phyloP scores from a whole-genome alignment of 1,284 basidiomycete genomes.

The Ceratobasidium sp. region DNA sequence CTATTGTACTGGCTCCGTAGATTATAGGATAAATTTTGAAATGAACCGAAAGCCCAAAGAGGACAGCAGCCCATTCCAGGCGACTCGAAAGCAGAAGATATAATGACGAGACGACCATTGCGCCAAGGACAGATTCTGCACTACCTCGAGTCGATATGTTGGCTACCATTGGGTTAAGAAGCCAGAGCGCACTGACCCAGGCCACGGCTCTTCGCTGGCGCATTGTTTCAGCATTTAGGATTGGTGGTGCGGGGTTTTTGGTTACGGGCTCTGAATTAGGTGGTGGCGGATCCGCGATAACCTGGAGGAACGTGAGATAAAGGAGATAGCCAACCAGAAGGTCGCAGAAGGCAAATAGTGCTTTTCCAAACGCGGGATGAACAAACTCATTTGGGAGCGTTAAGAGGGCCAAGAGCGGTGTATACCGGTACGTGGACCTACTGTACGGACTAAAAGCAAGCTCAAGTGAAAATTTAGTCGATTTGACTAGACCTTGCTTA shows the following conservation, averaged over 20 bases:
- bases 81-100: slow-evolving; percentile 60
- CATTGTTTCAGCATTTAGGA: background rate
- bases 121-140: slow-evolving; percentile 86
- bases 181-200: slow-evolving; percentile 54
- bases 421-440: slow-evolving; percentile 96
- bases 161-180: slow-evolving; percentile 93
- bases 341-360: slow-evolving; percentile 87
- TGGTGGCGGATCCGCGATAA: background rate
- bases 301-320: slow-evolving; percentile 63
- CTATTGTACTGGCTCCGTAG: slow-evolving; percentile 81
- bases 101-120: slow-evolving; percentile 81
- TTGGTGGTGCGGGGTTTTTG: background rate
- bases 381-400: slow-evolving; percentile 81
- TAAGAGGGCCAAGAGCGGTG: slow-evolving; percentile 86
- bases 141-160: slow-evolving; percentile 97
- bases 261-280: background rate
- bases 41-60: slow-evolving; percentile 82
- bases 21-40: slow-evolving; percentile 97
- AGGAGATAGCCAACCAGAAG: slow-evolving; percentile 83
- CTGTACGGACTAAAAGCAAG: slow-evolving; percentile 85
- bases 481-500: slow-evolving; percentile 51
- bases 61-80: slow-evolving; percentile 69
- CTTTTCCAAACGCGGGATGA: slow-evolving; percentile 87
- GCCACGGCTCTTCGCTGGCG: background rate
- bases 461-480: slow-evolving; percentile 31